phyloP scores from a whole-genome alignment of 108 stramenopile genomes.

The Parietichytrium sp. region DNA sequence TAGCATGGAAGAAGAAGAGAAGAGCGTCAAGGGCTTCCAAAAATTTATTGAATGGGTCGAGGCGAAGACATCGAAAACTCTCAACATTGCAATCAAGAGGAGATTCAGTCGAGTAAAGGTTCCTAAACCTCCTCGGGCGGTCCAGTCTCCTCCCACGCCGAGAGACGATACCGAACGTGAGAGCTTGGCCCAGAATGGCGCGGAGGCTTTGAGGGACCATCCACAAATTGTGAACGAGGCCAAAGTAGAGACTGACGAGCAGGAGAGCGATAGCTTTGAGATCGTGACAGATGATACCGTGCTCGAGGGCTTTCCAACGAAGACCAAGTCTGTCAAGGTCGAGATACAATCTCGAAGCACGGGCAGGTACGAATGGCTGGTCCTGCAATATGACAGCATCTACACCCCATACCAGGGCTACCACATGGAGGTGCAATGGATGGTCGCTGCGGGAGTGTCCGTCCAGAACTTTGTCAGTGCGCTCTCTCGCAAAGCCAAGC shows the following conservation, averaged over 20 bases:
- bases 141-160: no score
- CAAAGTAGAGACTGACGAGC: no score
- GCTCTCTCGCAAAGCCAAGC: conserved; percentile 16
- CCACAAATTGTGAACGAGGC: no score
- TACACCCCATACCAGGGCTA: not conserved
- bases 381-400: not conserved
- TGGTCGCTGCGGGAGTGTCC: not conserved
- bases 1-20: not conserved
- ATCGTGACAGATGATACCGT: not conserved
- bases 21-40: not conserved
- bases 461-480: conserved; percentile 36
- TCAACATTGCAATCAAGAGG: not conserved
- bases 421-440: conserved; percentile 41
- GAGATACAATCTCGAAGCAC: not conserved
- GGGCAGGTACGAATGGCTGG: conserved; percentile 37
- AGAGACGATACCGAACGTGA: no score
- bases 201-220: no score
- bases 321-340: not conserved
- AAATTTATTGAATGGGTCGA: conserved; percentile 30
- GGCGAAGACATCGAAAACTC: not conserved
- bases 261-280: not conserved
- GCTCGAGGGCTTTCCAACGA: not conserved
- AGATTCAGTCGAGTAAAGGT: no score
- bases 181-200: no score
- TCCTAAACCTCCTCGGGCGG: no score